A percentile compares a stretch with the other conserved stretches of the same genome.
Evolutionary conservation across 768 basidiomycete species (phyloP).

Genomic region (Sarcomyxa edulis): DNA sequence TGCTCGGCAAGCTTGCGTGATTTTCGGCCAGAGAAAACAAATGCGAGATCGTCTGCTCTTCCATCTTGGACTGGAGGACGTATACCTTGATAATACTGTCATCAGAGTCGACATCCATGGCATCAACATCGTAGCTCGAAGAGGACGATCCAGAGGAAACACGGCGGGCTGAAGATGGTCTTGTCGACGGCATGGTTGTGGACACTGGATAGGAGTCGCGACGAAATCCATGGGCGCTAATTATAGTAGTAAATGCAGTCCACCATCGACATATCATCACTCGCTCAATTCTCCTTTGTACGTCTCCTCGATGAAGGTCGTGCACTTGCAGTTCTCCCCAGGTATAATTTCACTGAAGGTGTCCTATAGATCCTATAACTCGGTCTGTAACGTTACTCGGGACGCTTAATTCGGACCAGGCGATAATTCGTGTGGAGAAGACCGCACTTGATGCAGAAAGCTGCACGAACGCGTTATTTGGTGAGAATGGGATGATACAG

Average conservation of each 20-base stretch:
- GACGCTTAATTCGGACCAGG: constrained; percentile 34
- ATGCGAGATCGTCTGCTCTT: constrained; percentile 20
- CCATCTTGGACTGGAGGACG: constrained; percentile 19
- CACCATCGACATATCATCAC: constrained; percentile 9
- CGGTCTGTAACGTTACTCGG: constrained; percentile 69
- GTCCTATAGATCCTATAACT: constrained; percentile 45
- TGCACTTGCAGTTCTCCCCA: neutral
- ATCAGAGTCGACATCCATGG: too few relatives aligned
- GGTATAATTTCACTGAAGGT: neutral
- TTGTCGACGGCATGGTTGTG: too few relatives aligned
- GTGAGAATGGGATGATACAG: constrained; percentile 30
- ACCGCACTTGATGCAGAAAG: constrained; percentile 54
- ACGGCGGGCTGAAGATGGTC: too few relatives aligned
- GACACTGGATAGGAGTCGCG: too few relatives aligned
- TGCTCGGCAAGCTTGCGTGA: constrained; percentile 5
- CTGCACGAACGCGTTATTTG: constrained; percentile 32
- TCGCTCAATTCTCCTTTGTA: constrained; percentile 51
- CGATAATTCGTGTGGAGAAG: constrained; percentile 77
- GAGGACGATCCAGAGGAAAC: too few relatives aligned
- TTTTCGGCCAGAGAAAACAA: constrained; percentile 31
- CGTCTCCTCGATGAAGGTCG: constrained; percentile 49
- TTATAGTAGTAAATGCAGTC: too few relatives aligned
- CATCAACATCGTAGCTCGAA: too few relatives aligned
- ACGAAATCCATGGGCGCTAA: too few relatives aligned
- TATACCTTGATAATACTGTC: constrained; percentile 19